Evolutionary conservation across 108 stramenopile species (phyloP).

Genomic region (Skeletonema marinoi): DNA sequence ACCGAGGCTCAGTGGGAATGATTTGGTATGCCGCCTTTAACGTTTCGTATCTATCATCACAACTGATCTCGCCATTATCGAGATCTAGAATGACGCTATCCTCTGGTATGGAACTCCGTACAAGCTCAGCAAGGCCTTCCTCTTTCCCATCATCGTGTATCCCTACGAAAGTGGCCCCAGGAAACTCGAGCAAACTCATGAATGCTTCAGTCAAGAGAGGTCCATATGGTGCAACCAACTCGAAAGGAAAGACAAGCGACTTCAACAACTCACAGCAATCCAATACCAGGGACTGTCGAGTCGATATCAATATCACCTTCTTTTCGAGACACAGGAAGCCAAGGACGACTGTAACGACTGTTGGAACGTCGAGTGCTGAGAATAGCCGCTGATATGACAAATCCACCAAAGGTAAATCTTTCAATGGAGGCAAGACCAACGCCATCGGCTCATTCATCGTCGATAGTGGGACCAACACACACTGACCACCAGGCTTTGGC

Average conservation of each 20-base stretch:
- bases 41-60: slow-evolving; percentile 63
- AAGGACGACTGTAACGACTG: slow-evolving; percentile 82
- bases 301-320: slow-evolving; percentile 85
- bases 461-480: slow-evolving; percentile 75
- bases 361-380: slow-evolving; percentile 81
- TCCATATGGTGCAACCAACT: slow-evolving; percentile 85
- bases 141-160: slow-evolving; percentile 77
- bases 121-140: slow-evolving; percentile 69
- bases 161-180: slow-evolving; percentile 86
- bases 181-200: slow-evolving; percentile 83
- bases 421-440: slow-evolving; percentile 69
- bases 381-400: slow-evolving; percentile 75
- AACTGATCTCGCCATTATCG: slow-evolving; percentile 75
- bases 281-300: slow-evolving; percentile 74
- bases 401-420: slow-evolving; percentile 62
- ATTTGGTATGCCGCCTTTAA: slow-evolving; percentile 75
- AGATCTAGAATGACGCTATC: slow-evolving; percentile 86
- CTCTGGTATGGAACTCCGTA: slow-evolving; percentile 70
- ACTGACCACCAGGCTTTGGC: slow-evolving; percentile 81
- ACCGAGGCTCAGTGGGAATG: slow-evolving; percentile 69
- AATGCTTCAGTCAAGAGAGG: slow-evolving; percentile 85
- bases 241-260: slow-evolving; percentile 85
- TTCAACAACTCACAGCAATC: slow-evolving; percentile 84
- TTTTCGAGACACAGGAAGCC: slow-evolving; percentile 81
- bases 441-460: slow-evolving; percentile 79